Base-by-base conservation (phyloP, 805 yeast genomes). In the Metschnikowia gelsemii region DNA sequence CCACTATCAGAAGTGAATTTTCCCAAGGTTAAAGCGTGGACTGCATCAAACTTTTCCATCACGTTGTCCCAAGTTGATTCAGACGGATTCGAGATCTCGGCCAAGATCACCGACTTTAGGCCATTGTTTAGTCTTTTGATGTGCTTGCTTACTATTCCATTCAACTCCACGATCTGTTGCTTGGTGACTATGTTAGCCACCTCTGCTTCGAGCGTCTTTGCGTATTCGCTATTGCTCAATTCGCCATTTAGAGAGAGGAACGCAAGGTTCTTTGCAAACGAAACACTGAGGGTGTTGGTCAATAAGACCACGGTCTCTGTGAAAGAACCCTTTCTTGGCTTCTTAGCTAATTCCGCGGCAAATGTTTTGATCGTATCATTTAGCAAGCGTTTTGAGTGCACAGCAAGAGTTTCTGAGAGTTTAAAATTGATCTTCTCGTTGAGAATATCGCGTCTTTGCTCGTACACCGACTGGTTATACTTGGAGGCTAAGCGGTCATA, bases 401-500 rank as follows among this genome's bases (percentile, higher is more conserved):
- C 20, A 12, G 57, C 64, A 47, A 76, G 73, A 5, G 82, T 57
- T 17, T 69, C 70, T 26, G 58, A 42, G 39, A 61, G 56, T 43
- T 67, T 69, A 0, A 56, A 50, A 50, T 79, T 76, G 32, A 89
- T 64, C 41, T 74, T 75, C 8, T 61, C 61, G 2, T 55, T 44
- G 38, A 93, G 69, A 11, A 66, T 70, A 1, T 47, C 52, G 42
- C 84, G 74, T 57, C 84, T 84, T 39, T 80, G 83, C 30, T 69
- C 56, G 59, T 85, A 93, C 2, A 90, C 95, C 2, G 73, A 45
- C 27, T 68, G 61, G 38, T 79, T 73, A 58, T 93, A 93, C 42
- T 89, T 79, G 1, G 93, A 75, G 1, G 98, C 99, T 43, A 74
- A 72, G 4, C 67, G 54, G 56, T 88, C 95, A 61, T 79, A 91